Base-by-base conservation (phyloP, 192 early-diverging fungal genomes). In the Backusella tuberculispora region DNA sequence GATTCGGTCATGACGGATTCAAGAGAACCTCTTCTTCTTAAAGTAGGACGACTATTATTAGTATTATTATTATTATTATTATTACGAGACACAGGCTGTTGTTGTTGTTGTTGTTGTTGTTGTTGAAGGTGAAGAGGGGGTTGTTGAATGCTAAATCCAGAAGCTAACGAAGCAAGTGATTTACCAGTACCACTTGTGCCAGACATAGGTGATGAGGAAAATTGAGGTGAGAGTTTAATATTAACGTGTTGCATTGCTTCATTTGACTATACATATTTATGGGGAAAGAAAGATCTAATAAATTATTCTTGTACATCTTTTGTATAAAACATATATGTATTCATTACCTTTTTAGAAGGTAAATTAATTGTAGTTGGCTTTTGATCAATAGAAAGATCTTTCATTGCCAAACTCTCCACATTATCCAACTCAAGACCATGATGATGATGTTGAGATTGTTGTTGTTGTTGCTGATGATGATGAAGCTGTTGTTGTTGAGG, bases 1-100 rank as follows among this genome's bases (percentile, higher is more conserved):
- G 42, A 71, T 71, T 78, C 81, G 8, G 81, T 83, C 63, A 83
- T 74, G 14, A 79, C 68, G 6, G 81, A 83, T 69, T 78, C 77
- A 2, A 79, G 8, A 14, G 81, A 83, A 4, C 74, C 78, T 29
- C 73, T 66, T 56, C 80, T 66, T 8, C 79, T 65, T 24, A 81
- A 42, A 1, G 41, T 37, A 37, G 41, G 65, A 17, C 34, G 41
- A 8, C 29, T 34, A 2, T 34, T 34, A n/a, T n/a, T n/a, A n/a
- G n/a, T n/a, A n/a, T n/a, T n/a, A n/a, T n/a, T n/a, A n/a, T n/a
- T n/a, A n/a, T n/a, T n/a, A n/a, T n/a, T n/a, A n/a, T n/a, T n/a
- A 34, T 34, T 34, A 34, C 29, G 29, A 34, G 29, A 2, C 2
- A 53, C 21, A 15, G 50, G 14, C 12, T n/a, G 50, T 42, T 45